These are phyloP conservation scores for Ogataea henricii DNA, from an alignment of 805 yeast species.

Conservation along the genomic window DNA sequence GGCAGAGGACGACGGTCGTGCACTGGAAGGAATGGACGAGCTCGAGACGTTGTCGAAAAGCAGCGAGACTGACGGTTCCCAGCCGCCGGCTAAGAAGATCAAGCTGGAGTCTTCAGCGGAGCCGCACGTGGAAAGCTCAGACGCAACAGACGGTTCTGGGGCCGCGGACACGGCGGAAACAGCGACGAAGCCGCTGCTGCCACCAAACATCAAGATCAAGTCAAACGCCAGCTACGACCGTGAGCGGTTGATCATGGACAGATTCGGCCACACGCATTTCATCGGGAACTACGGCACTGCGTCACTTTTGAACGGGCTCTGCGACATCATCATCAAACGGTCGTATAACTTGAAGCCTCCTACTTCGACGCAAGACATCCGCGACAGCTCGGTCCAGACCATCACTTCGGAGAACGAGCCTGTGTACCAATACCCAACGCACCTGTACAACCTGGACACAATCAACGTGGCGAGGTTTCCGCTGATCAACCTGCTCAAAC, in stretches of 20 bases:
- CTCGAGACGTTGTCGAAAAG: conserved; percentile 8
- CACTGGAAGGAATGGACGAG: conserved; percentile 9
- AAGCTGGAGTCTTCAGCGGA: conserved; percentile 6
- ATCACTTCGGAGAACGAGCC: conserved; percentile 39
- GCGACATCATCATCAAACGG: conserved; percentile 44
- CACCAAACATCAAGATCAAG: conserved; percentile 25
- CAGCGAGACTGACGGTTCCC: conserved; percentile 1
- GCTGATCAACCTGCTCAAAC: conserved; percentile 35
- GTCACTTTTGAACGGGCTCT: conserved; percentile 43
- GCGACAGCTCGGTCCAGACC: conserved; percentile 37
- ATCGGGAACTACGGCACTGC: conserved; percentile 50
- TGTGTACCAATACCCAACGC: conserved; percentile 37
- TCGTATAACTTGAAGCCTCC: conserved; percentile 39
- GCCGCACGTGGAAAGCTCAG: conserved; percentile 3
- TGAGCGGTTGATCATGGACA: conserved; percentile 44
- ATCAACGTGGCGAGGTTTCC: conserved; percentile 42
- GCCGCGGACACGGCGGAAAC: conserved; percentile 4
- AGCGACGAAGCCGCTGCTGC: conserved; percentile 17
- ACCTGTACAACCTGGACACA: conserved; percentile 33
- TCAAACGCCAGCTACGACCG: conserved; percentile 26
- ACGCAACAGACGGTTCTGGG: background rate
- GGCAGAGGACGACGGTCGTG: conserved; percentile 12
- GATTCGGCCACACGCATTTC: conserved; percentile 48
- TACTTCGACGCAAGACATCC: conserved; percentile 35
- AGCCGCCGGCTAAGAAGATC: background rate